Conservation (phyloP, 1,139 yeast species). For the Debaryomyces singareniensis region DNA sequence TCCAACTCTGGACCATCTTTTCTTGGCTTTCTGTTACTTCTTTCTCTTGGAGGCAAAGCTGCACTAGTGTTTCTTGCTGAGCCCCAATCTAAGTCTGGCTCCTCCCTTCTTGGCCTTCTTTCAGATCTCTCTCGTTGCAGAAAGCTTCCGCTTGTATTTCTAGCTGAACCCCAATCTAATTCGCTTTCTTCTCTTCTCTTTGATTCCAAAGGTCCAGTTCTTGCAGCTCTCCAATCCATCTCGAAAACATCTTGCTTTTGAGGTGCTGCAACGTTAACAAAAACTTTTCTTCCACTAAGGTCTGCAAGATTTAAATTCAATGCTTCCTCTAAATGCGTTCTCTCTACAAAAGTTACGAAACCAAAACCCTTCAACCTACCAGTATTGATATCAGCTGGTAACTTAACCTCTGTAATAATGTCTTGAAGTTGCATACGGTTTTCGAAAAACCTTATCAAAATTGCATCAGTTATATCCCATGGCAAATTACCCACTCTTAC, state of each 20-base stretch:
- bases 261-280: conserved; percentile 88
- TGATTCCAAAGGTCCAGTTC: conserved; percentile 32
- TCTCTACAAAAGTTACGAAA: conserved; percentile 69
- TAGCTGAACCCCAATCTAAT: conserved; percentile 52
- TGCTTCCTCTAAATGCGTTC: conserved; percentile 64
- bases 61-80: conserved; percentile 37
- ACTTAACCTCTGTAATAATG: conserved; percentile 51
- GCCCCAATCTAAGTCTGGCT: conserved; percentile 58
- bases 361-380: conserved; percentile 80
- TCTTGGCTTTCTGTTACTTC: conserved; percentile 21
- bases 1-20: conserved; percentile 40
- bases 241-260: conserved; percentile 47
- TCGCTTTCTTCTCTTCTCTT: conserved; percentile 42
- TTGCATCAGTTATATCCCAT: conserved; percentile 69
- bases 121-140: conserved; percentile 36
- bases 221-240: conserved; percentile 39
- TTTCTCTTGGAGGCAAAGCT: conserved; percentile 22
- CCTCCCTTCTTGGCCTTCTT: conserved; percentile 39
- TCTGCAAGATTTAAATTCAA: conserved; percentile 58
- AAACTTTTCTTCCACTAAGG: conserved; percentile 70
- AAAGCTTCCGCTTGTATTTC: conserved; percentile 23
- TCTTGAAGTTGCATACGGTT: conserved; percentile 48
- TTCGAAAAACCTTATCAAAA: conserved; percentile 61
- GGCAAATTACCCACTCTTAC: conserved; percentile 86
- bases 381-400: conserved; percentile 62